These are phyloP conservation scores for Chamaecyparis obtusa DNA, from an alignment of 75 land plant genomes.

Conservation along the genomic window DNA sequence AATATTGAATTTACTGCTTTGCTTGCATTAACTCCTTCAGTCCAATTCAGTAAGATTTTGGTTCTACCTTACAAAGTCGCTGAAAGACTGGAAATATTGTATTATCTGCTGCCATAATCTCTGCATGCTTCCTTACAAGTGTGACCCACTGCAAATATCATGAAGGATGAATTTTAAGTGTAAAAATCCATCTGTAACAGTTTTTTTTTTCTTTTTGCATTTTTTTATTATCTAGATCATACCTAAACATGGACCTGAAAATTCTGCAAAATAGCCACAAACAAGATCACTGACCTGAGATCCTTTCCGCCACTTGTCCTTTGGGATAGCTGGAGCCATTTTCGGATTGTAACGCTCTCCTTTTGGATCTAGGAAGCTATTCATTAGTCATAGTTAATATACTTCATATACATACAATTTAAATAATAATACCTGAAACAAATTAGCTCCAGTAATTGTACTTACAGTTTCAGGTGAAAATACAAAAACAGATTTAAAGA, in stretches of 20 bases:
- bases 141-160: conserved; percentile 78
- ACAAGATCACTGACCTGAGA: conserved; percentile 64
- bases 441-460: not conserved
- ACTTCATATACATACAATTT: not conserved
- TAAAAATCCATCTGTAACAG: not conserved
- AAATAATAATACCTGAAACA: not conserved
- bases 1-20: not conserved
- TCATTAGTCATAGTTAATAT: not conserved
- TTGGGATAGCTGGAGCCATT: conserved; percentile 72
- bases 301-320: conserved; percentile 89
- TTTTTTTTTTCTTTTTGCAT: no score
- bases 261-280: not conserved
- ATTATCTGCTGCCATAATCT: conserved; percentile 60
- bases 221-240: not conserved
- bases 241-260: not conserved
- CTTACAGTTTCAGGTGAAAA: not conserved
- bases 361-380: conserved; percentile 72
- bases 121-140: conserved; percentile 75
- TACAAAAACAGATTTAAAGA: not conserved
- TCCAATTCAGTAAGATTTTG: not conserved
- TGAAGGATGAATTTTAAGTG: not conserved
- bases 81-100: conserved; percentile 60
- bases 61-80: conserved; percentile 74
- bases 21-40: not conserved
- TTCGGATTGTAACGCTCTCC: conserved; percentile 71